Evolutionary conservation across 768 basidiomycete genomes (phyloP).

Genomic region (Russula abietina): DNA sequence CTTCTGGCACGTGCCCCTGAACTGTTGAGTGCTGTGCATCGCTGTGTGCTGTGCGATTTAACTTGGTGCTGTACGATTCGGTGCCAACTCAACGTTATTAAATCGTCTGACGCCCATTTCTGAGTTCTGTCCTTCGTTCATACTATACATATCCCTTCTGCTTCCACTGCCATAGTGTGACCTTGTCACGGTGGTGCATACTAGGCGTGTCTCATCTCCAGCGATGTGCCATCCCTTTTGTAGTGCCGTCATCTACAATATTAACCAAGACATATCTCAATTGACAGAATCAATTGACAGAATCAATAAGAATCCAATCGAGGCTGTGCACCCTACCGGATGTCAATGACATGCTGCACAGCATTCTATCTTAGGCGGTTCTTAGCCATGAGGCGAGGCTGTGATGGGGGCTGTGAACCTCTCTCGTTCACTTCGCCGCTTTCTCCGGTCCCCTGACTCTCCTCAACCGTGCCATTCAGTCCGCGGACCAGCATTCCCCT

Average conservation of each 20-base stretch:
- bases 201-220: not conserved
- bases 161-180: no score
- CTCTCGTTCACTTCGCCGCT: not conserved
- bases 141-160: not conserved
- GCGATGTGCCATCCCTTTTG: not conserved
- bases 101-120: not conserved
- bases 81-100: not conserved
- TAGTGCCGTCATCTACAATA: not conserved
- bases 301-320: no score
- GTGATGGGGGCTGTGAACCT: not conserved
- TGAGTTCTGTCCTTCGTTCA: not conserved
- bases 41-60: no score
- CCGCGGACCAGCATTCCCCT: not conserved
- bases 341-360: not conserved
- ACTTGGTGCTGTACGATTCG: not conserved
- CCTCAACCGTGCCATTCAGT: no score
- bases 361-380: not conserved
- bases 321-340: not conserved
- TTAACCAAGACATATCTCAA: not conserved
- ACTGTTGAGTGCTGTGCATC: not conserved
- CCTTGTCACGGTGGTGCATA: not conserved
- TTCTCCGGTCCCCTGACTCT: not conserved
- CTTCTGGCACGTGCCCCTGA: not conserved
- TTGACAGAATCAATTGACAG: no score
- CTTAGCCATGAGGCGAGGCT: constrained; percentile 9